Conservation (phyloP, 2,329 filamentous ascomycete genomes). For the Gremmenia infestans region DNA sequence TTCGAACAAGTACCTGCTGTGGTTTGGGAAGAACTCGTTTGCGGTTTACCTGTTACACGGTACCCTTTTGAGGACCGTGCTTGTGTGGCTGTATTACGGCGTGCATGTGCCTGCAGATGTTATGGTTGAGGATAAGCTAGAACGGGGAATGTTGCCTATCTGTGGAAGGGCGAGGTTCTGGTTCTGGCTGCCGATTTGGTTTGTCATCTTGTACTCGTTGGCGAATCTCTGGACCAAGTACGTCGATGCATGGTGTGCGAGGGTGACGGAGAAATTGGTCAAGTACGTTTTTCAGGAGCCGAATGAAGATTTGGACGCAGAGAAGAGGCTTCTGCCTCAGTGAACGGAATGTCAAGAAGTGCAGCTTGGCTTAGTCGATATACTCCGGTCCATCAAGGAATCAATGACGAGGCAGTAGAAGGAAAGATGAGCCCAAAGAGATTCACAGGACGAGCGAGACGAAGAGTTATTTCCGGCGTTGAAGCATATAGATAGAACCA, state of each 20-base stretch:
- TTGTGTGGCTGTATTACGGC: conserved; percentile 56
- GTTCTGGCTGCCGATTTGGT: conserved; percentile 40
- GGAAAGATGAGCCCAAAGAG: no score
- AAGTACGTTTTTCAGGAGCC: conserved; percentile 25
- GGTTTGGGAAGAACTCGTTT: conserved; percentile 60
- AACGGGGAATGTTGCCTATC: conserved; percentile 32
- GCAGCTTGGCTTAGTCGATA: not conserved
- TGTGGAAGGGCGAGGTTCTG: conserved; percentile 36
- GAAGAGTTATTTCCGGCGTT: no score
- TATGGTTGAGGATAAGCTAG: conserved; percentile 28
- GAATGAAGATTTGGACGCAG: conserved; percentile 2
- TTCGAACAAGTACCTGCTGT: conserved; percentile 51
- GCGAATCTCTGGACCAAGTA: conserved; percentile 49
- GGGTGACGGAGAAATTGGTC: conserved; percentile 37
- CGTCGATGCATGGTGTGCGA: conserved; percentile 48
- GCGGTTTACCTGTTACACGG: conserved; percentile 62
- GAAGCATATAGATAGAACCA: not conserved
- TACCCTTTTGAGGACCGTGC: conserved; percentile 51
- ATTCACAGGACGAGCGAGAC: no score
- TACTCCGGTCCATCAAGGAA: no score
- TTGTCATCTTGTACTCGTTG: conserved; percentile 41
- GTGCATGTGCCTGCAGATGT: conserved; percentile 32
- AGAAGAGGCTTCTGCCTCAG: conserved; percentile 19
- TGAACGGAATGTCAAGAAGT: not conserved
- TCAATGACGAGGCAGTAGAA: no score